Base-by-base conservation (phyloP, 345 rosid genomes). In the Syzygium aromaticum region DNA sequence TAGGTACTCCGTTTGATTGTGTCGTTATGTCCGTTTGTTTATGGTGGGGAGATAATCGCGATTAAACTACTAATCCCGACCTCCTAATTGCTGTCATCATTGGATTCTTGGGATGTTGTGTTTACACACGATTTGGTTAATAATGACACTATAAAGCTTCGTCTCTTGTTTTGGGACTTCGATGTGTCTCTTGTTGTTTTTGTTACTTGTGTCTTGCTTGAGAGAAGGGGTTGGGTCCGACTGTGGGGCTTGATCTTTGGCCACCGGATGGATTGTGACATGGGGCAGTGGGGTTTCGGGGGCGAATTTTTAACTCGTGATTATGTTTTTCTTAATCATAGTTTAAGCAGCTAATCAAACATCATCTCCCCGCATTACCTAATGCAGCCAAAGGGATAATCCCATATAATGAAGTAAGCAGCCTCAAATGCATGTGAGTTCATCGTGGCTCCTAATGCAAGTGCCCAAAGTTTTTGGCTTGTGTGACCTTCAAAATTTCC, bases 1-100 rank as follows among this genome's bases (percentile, higher is more conserved):
- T 87, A 43, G 89, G 88, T 85, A 3, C 87, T 85, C 87, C 89
- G 87, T 61, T 89, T 86, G 51, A 14, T 51, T 21, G 23, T 91
- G 92, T 92, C 91, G 91, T 92, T 91, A 91, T 90, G 86, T 89
- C 90, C 90, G 94, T 92, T 90, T 80, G 90, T 83, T 88, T 7
- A 15, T 30, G 90, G 86, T 80, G 61, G 49, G 23, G 6, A 33
- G 46, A 33, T 73, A 73, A 73, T 73, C 49, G 10, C 19, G 80
- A 73, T 73, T 33, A 33, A 25, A 73, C 19, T 73, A 73, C 19
- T 73, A 73, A 33, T 73, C 7, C 6, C 6, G 6, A 40, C 25
- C 25, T 17, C 49, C 80, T 33, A 53, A 87, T 80, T 30, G 28
- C 52, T 2, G 27, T 86, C 87, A 43, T 87, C 91, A 85, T 91